A percentile compares a stretch with the other conserved stretches of the same genome.
Evolutionary conservation across 1,139 yeast species (phyloP).

Genomic region (Diutina mesorugosa): DNA sequence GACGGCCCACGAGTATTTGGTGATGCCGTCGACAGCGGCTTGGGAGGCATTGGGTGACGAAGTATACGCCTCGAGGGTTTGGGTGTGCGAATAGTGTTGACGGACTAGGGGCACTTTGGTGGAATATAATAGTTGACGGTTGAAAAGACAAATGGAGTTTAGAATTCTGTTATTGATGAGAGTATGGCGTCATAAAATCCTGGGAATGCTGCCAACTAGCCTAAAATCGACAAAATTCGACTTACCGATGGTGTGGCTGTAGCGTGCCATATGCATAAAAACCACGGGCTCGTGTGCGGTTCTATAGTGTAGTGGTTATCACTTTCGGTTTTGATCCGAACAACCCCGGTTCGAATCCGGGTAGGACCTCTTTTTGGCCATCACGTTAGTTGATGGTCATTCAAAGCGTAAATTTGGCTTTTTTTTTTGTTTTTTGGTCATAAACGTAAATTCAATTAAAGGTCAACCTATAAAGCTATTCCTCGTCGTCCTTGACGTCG

Average conservation of each 20-base stretch:
- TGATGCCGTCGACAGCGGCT: neutral
- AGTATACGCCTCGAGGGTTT: neutral
- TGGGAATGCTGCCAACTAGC: too few relatives aligned
- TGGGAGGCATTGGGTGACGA: neutral
- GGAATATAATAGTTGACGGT: too few relatives aligned
- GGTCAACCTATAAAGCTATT: neutral
- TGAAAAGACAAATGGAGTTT: too few relatives aligned
- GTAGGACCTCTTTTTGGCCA: conserved; percentile 45
- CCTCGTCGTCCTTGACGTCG: neutral
- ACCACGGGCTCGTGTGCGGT: conserved; percentile 5
- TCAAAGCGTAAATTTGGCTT: too few relatives aligned
- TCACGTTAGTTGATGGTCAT: neutral
- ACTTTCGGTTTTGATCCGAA: conserved; percentile 50
- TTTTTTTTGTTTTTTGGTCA: neutral
- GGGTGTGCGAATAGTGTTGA: too few relatives aligned
- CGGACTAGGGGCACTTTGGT: too few relatives aligned
- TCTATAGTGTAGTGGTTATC: conserved; percentile 41
- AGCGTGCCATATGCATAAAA: too few relatives aligned
- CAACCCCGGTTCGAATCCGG: conserved; percentile 96
- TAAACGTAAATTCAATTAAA: neutral
- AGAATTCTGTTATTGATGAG: too few relatives aligned
- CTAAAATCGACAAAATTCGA: too few relatives aligned
- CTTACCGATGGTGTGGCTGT: too few relatives aligned
- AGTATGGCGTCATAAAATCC: too few relatives aligned
- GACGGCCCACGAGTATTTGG: neutral